Evolutionary conservation across 202 grass and related monocot species (phyloP).

Genomic region (Setaria viridis): DNA sequence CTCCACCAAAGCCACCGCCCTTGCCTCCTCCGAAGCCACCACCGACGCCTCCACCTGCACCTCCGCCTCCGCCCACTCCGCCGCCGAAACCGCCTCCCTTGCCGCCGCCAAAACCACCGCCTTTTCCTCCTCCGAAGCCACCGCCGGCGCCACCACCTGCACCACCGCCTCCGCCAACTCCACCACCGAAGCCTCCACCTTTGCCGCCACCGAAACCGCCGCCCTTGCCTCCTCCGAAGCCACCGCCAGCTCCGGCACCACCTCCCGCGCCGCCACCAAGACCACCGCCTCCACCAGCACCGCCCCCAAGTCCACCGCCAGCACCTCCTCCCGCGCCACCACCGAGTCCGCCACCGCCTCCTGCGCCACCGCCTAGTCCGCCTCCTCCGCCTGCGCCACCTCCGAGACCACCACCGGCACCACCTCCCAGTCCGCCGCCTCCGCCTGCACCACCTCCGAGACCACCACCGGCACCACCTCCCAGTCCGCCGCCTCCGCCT

Average conservation of each 20-base stretch:
- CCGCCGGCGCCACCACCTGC: not conserved
- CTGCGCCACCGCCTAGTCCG: not conserved
- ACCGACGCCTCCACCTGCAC: not conserved
- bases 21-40: constrained; percentile 9
- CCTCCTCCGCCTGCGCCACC: not conserved
- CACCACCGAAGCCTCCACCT: constrained; percentile 19
- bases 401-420: not conserved
- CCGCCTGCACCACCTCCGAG: not conserved
- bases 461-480: too few relatives aligned
- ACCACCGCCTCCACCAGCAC: not conserved
- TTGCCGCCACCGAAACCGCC: not conserved
- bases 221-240: not conserved
- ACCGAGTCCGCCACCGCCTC: not conserved
- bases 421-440: constrained; percentile 1
- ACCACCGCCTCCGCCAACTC: not conserved
- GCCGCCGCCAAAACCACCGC: not conserved
- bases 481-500: too few relatives aligned
- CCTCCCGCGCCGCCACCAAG: not conserved
- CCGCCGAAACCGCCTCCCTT: not conserved
- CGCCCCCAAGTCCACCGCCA: not conserved
- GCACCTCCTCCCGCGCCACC: not conserved
- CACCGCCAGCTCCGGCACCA: not conserved
- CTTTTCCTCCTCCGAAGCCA: not conserved
- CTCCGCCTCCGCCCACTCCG: not conserved
- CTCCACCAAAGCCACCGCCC: not conserved